Evolutionary conservation across 1,284 basidiomycete species (phyloP).

Genomic region (Austroboletus novae-zelandiae): DNA sequence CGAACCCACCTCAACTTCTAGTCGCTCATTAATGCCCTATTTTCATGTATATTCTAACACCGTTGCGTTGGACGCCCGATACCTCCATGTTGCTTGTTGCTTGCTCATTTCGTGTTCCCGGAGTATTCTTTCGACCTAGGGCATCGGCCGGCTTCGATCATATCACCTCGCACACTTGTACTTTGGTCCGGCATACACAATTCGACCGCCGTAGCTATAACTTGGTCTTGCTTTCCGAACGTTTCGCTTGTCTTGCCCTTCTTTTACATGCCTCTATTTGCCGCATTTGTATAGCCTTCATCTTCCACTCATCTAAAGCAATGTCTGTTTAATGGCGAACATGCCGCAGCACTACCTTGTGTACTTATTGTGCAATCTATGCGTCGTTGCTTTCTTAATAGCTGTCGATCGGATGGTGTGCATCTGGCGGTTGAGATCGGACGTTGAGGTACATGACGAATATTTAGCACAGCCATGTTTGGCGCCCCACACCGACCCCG

Average conservation of each 20-base stretch:
- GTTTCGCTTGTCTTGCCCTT: constrained; percentile 35
- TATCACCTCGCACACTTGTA: constrained; percentile 63
- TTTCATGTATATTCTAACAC: constrained; percentile 40
- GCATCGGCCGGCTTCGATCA: constrained; percentile 39
- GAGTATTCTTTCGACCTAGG: constrained; percentile 35
- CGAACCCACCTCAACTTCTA: constrained; percentile 14
- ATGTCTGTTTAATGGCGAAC: constrained; percentile 39
- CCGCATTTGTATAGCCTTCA: constrained; percentile 56
- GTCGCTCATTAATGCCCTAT: constrained; percentile 33
- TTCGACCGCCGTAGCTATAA: constrained; percentile 42
- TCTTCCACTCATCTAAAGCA: constrained; percentile 38
- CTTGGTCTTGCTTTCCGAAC: constrained; percentile 43
- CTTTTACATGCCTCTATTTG: constrained; percentile 39
- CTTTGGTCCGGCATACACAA: constrained; percentile 59
- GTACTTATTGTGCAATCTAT: constrained; percentile 40
- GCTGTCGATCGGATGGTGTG: not conserved
- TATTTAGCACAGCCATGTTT: no score
- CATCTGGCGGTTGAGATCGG: no score
- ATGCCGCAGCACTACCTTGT: constrained; percentile 36
- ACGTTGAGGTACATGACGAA: no score
- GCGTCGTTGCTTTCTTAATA: constrained; percentile 28
- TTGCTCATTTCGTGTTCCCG: constrained; percentile 29
- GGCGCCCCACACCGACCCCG: no score
- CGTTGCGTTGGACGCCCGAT: constrained; percentile 29
- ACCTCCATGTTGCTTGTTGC: constrained; percentile 36